These are phyloP conservation scores for Fragaria iinumae DNA, from an alignment of 306 rosid species.

Conservation along the genomic window DNA sequence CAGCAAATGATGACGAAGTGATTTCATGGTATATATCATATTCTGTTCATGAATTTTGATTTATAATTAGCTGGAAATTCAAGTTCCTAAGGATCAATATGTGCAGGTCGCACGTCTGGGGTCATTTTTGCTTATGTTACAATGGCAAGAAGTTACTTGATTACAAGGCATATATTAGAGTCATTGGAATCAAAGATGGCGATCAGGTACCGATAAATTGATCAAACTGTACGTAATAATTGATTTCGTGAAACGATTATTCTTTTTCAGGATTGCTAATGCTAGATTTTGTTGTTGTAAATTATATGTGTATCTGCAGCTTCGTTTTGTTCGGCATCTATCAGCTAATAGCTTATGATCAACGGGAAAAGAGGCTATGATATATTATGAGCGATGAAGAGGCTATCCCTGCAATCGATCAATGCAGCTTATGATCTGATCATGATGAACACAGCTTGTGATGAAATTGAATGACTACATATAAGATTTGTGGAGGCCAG, in stretches of 20 bases:
- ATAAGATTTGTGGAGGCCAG: not conserved
- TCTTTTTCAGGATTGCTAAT: not conserved
- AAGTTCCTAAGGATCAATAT: not conserved
- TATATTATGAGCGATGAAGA: not conserved
- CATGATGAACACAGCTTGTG: not conserved
- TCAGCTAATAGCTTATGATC: conserved; percentile 5
- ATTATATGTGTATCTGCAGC: conserved; percentile 20
- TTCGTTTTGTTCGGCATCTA: conserved; percentile 33
- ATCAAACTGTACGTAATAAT: not conserved
- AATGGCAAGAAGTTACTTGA: conserved; percentile 37
- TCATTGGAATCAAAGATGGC: conserved; percentile 42
- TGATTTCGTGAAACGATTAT: not conserved
- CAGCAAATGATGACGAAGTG: conserved; percentile 13
- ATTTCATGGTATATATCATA: conserved; percentile 41
- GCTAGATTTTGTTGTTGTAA: not conserved
- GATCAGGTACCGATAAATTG: conserved; percentile 36
- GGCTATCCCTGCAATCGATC: not conserved
- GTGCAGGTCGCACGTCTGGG: conserved; percentile 53
- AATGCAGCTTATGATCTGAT: not conserved
- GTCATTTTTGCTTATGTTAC: conserved; percentile 51
- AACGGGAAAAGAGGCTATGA: conserved; percentile 9
- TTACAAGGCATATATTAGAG: conserved; percentile 34
- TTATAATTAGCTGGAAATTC: not conserved
- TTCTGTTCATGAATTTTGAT: not conserved
- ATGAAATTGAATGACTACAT: not conserved